Evolutionary conservation across 148 eudicot species (phyloP).

Genomic region (Gaultheria prostrata): DNA sequence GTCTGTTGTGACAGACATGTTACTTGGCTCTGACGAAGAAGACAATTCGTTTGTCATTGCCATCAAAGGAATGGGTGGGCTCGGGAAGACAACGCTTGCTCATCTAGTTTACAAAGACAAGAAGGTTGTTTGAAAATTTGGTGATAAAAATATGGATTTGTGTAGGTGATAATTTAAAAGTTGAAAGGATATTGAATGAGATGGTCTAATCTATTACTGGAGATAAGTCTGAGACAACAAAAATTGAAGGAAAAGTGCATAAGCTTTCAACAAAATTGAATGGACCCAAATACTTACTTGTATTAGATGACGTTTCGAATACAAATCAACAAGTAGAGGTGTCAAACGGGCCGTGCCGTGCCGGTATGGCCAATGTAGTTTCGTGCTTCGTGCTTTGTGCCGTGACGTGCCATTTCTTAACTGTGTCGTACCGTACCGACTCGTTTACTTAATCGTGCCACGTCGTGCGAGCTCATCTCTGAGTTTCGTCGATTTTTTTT

Average conservation of each 20-base stretch:
- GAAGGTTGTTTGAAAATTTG: background rate
- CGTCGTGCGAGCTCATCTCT: too few species aligned
- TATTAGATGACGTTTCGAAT: conserved; percentile 24
- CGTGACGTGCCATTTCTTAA: too few species aligned
- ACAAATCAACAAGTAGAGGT: background rate
- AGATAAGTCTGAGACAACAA: background rate
- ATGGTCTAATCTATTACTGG: background rate
- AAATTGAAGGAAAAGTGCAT: background rate
- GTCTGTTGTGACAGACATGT: background rate
- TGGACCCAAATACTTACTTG: conserved; percentile 12
- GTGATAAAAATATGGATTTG: conserved; percentile 11
- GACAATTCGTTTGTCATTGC: background rate
- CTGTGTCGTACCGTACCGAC: too few species aligned
- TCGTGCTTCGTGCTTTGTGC: too few species aligned
- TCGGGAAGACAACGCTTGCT: background rate
- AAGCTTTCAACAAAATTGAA: background rate
- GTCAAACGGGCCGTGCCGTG: too few species aligned
- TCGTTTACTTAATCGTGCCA: too few species aligned
- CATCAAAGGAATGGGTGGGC: conserved; percentile 10
- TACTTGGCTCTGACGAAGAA: background rate
- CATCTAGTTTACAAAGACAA: background rate
- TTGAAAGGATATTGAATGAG: background rate
- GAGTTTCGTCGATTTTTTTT: too few species aligned
- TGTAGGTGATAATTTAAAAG: background rate
- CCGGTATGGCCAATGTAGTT: too few species aligned